Base-by-base conservation (phyloP, 1,139 yeast genomes). In the Debaryomyces singareniensis region DNA sequence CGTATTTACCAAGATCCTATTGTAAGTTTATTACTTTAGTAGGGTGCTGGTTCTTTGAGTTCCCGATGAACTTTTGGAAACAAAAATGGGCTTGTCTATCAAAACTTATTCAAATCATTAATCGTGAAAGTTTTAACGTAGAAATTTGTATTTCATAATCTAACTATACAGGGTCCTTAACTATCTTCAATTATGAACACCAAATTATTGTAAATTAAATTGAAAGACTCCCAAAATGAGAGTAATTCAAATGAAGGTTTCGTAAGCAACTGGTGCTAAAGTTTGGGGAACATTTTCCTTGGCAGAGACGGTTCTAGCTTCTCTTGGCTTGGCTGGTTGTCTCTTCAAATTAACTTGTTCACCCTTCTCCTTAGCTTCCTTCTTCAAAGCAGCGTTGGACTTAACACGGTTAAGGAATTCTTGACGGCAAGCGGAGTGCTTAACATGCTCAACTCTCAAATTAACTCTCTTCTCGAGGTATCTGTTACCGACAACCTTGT, bases 381-480 rank as follows among this genome's bases (percentile, higher is more conserved):
- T 71, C 77, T 82, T 84, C 75, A 76, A 78, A 57, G 86, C 91
- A 65, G 95, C 96, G 74, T 91, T 91, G 60, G 81, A 63, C 80
- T 87, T 89, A 61, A 91, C 98, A 78, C 98, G 87, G 82, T 84
- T 82, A 71, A 91, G 78, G 74, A 91, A 91, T 74, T 91, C 97
- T 71, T 85, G 86, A 77, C 98, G 91, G 79, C 98, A 91, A 75
- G 91, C 91, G 62, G 98, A 91, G 87, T 91, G 98, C 78, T 87
- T 89, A 63, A 91, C 77, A 77, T 91, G 98, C 78, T 91, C 98
- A 62, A 91, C 79, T 76, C 96, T 91, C 71, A 91, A 76, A 84
- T 86, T 87, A 63, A 91, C 82, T 75, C 96, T 89, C 84, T 91
- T 91, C 78, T 91, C 97, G 51, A 91, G 55, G 86, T 89, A 91